Evolutionary conservation across 495 filamentous ascomycete species (phyloP).

Genomic region (Penicillium chermesinum): DNA sequence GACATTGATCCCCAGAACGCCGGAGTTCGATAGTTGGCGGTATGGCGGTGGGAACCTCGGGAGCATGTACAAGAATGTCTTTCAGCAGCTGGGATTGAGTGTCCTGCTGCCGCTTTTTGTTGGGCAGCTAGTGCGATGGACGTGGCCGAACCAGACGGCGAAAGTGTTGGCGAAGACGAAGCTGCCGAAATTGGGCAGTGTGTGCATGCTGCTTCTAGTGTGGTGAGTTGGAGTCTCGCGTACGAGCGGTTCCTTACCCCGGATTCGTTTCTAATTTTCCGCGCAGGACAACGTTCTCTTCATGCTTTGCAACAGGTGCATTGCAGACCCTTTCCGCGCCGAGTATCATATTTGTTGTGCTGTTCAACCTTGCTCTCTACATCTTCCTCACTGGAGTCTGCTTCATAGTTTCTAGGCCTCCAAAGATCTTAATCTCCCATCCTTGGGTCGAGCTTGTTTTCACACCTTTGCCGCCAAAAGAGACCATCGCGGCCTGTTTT

Average conservation of each 20-base stretch:
- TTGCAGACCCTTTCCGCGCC: conserved; percentile 42
- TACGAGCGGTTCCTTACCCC: too few relatives aligned
- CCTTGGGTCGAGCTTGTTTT: conserved; percentile 26
- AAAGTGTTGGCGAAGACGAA: conserved; percentile 39
- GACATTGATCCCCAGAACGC: conserved; percentile 37
- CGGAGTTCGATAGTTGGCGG: conserved; percentile 42
- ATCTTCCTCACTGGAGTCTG: conserved; percentile 45
- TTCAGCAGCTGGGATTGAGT: conserved; percentile 48
- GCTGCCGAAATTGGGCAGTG: conserved; percentile 40
- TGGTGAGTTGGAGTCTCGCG: conserved; percentile 39
- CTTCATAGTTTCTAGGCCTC: conserved; percentile 44
- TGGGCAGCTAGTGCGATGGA: conserved; percentile 46
- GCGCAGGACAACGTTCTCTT: conserved; percentile 52
- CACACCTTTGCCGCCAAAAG: conserved; percentile 38
- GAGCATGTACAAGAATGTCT: conserved; percentile 47
- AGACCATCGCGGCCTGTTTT: conserved; percentile 52
- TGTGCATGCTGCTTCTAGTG: conserved; percentile 45
- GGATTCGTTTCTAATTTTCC: too few relatives aligned
- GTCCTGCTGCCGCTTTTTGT: conserved; percentile 46
- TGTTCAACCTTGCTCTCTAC: conserved; percentile 51
- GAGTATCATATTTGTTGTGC: conserved; percentile 46
- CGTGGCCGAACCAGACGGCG: conserved; percentile 38
- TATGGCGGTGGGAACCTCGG: conserved; percentile 40
- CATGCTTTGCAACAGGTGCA: conserved; percentile 49
- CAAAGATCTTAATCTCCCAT: conserved; percentile 17